phyloP scores from a whole-genome alignment of 2,329 filamentous ascomycete genomes.

The Colletotrichum spinosum region DNA sequence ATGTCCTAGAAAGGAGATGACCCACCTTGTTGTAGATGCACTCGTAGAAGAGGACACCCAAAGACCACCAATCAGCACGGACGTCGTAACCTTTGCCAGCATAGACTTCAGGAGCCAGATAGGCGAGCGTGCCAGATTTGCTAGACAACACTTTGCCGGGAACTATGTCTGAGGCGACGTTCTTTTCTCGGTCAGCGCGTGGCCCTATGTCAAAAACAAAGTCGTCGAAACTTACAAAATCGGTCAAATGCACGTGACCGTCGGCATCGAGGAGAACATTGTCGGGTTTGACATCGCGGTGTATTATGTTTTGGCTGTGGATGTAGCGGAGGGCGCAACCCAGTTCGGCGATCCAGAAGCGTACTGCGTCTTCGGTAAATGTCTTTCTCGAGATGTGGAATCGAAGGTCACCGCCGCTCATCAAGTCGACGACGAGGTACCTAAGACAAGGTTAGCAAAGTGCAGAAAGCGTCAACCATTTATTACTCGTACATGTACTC shows the following conservation, averaged over 20 bases:
- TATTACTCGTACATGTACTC: constrained; percentile 85
- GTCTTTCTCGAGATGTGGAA: constrained; percentile 99
- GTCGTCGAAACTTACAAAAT: constrained; percentile 77
- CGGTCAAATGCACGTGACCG: constrained; percentile 95
- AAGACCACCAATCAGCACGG: constrained; percentile 98
- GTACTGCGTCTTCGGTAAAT: constrained; percentile 95
- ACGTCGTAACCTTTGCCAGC: constrained; percentile 88
- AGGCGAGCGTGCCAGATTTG: constrained; percentile 96
- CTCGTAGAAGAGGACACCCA: constrained; percentile 98
- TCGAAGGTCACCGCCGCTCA: constrained; percentile 95
- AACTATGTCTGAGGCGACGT: constrained; percentile 93
- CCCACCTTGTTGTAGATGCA: constrained; percentile 97
- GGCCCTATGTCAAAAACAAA: background rate
- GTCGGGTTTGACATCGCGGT: constrained; percentile 92
- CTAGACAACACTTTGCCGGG: constrained; percentile 87
- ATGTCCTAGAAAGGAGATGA: background rate
- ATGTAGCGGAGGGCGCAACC: constrained; percentile 92
- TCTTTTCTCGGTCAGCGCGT: constrained; percentile 65
- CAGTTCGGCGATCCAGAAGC: constrained; percentile 96
- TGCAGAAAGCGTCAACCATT: background rate
- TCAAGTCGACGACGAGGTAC: constrained; percentile 97
- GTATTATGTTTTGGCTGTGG: constrained; percentile 87
- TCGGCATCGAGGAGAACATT: constrained; percentile 90
- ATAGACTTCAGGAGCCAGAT: constrained; percentile 96
- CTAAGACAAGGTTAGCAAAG: constrained; percentile 64